These are phyloP conservation scores for Dentipellis fragilis DNA, from an alignment of 768 basidiomycete species.

Conservation along the genomic window DNA sequence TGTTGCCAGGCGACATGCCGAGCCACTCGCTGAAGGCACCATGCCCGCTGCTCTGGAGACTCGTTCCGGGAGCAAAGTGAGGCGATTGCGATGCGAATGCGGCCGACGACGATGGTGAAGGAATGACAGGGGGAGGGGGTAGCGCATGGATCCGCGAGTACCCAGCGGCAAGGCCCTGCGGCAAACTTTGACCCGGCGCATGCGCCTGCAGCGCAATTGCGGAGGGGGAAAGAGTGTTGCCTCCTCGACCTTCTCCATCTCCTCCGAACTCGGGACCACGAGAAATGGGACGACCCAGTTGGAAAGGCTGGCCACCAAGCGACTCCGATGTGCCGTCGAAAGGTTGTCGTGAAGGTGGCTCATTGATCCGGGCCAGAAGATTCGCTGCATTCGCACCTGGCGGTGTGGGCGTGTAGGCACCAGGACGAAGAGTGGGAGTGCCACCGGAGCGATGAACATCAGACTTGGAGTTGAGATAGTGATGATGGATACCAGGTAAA, in stretches of 20 bases:
- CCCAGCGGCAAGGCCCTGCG: constrained; percentile 87
- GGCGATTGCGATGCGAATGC: constrained; percentile 14
- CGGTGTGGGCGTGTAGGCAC: constrained; percentile 7
- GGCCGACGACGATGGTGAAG: constrained; percentile 25
- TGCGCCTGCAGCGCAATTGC: constrained; percentile 77
- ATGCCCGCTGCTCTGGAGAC: constrained; percentile 15
- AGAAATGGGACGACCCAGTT: constrained; percentile 25
- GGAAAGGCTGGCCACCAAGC: constrained; percentile 29
- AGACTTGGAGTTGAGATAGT: constrained; percentile 46
- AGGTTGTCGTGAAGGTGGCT: constrained; percentile 10
- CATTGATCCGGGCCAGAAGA: constrained; percentile 14
- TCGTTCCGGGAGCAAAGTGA: constrained; percentile 16
- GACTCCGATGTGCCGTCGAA: constrained; percentile 23
- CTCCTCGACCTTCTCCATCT: constrained; percentile 16
- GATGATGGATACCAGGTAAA: constrained; percentile 59
- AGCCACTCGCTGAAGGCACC: constrained; percentile 21
- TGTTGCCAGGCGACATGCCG: constrained; percentile 18
- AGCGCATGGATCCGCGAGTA: constrained; percentile 82
- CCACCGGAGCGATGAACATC: constrained; percentile 20
- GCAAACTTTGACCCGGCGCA: constrained; percentile 84
- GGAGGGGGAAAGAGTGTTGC: constrained; percentile 47
- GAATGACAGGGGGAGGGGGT: constrained; percentile 26
- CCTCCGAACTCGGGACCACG: constrained; percentile 15
- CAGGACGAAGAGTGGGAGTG: constrained; percentile 15
- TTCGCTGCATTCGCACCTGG: constrained; percentile 11